A percentile compares a stretch with the other conserved stretches of the same genome.
Conservation (phyloP, 2,329 filamentous ascomycete genomes). For the Arachnopeziza araneosa region DNA sequence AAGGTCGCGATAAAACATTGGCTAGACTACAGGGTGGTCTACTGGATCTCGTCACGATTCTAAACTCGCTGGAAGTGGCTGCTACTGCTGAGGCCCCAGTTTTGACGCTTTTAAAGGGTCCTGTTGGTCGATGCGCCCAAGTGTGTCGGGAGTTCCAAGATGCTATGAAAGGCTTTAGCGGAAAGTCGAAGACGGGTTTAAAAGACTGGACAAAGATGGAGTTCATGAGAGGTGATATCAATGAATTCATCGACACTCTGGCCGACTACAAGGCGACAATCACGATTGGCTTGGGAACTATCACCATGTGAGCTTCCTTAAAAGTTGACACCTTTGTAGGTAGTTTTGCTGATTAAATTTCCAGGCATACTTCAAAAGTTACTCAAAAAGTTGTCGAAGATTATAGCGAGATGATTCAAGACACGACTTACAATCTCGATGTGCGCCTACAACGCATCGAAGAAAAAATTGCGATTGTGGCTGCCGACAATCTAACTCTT, state of each 20-base stretch:
- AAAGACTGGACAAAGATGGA: slow-evolving; percentile 38
- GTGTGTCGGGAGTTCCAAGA: slow-evolving; percentile 34
- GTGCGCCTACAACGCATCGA: slow-evolving; percentile 33
- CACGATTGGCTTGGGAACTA: slow-evolving; percentile 32
- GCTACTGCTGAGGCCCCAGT: slow-evolving; percentile 24
- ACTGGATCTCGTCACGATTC: slow-evolving; percentile 30
- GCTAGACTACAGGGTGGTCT: slow-evolving; percentile 31
- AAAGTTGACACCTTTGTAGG: neutral
- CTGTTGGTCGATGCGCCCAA: slow-evolving; percentile 33
- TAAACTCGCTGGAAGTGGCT: slow-evolving; percentile 27
- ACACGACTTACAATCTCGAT: slow-evolving; percentile 33
- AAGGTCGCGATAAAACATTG: slow-evolving; percentile 33
- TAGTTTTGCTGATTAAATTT: slow-evolving; percentile 19
- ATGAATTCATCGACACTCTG: slow-evolving; percentile 36
- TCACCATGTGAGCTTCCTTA: slow-evolving; percentile 31
- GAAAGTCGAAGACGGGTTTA: slow-evolving; percentile 32
- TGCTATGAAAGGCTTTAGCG: slow-evolving; percentile 32
- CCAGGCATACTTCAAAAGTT: slow-evolving; percentile 31
- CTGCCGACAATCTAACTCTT: slow-evolving; percentile 10
- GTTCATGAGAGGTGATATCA: slow-evolving; percentile 37
- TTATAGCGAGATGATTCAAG: slow-evolving; percentile 35
- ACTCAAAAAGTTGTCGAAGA: slow-evolving; percentile 31
- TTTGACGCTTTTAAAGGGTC: slow-evolving; percentile 31
- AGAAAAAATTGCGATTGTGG: slow-evolving; percentile 27
- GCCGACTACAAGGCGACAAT: slow-evolving; percentile 37